phyloP scores from a whole-genome alignment of 2,329 filamentous ascomycete species.

The Sporothrix humicola region DNA sequence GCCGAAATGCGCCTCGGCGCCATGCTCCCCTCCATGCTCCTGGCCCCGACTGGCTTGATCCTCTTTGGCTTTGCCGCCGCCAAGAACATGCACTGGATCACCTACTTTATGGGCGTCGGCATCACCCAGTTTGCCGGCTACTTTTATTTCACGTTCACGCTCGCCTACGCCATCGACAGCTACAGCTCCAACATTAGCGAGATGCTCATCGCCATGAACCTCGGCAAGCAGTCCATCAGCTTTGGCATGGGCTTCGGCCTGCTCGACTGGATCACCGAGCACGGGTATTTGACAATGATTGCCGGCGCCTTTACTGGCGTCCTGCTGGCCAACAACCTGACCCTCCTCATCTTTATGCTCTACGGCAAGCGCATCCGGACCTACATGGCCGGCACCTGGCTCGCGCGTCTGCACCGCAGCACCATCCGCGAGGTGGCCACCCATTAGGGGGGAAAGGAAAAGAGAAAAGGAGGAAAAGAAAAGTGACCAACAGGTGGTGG shows the following conservation, averaged over 20 bases:
- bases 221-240: constrained; percentile 62
- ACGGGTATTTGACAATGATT: constrained; percentile 59
- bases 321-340: constrained; percentile 56
- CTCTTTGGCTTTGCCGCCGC: constrained; percentile 51
- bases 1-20: constrained; percentile 55
- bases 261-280: constrained; percentile 56
- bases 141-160: constrained; percentile 63
- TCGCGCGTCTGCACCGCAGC: constrained; percentile 53
- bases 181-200: constrained; percentile 65
- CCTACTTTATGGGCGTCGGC: constrained; percentile 57
- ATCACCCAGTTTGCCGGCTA: constrained; percentile 57
- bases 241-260: constrained; percentile 59
- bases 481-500: no score
- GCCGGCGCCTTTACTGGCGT: constrained; percentile 56
- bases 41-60: constrained; percentile 51
- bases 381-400: constrained; percentile 53
- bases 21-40: constrained; percentile 47
- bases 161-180: constrained; percentile 66
- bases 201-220: constrained; percentile 65
- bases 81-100: constrained; percentile 51
- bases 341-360: constrained; percentile 56
- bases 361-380: constrained; percentile 57
- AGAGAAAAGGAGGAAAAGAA: not conserved
- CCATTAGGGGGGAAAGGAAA: constrained; percentile 33
- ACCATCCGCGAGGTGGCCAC: constrained; percentile 37